Evolutionary conservation across 306 rosid species (phyloP).

Genomic region (Myrica gale): DNA sequence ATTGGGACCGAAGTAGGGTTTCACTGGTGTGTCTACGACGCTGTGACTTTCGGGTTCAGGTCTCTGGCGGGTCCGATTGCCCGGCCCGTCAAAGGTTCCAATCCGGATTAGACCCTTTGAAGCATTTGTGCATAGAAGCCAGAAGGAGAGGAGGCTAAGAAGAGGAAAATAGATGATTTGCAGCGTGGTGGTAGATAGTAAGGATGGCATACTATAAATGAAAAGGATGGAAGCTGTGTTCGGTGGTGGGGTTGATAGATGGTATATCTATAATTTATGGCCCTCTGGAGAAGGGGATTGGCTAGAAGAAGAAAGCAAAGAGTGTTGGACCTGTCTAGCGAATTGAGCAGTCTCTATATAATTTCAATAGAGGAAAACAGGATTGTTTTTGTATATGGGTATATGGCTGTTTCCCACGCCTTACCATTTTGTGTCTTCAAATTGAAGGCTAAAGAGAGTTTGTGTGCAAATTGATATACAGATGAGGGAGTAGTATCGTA

Average conservation of each 20-base stretch:
- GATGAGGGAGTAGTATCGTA: neutral
- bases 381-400: too few species aligned
- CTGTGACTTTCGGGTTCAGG: conserved; percentile 53
- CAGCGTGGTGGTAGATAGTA: conserved; percentile 39
- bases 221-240: too few species aligned
- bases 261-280: neutral
- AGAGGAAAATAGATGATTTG: neutral
- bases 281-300: neutral
- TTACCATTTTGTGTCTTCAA: neutral
- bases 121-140: neutral
- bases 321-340: neutral
- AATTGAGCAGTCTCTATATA: neutral
- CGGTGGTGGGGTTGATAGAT: neutral
- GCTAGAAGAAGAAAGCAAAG: neutral
- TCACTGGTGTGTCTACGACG: conserved; percentile 64
- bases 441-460: neutral
- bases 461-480: neutral
- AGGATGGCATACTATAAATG: conserved; percentile 22
- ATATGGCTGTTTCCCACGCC: conserved; percentile 7
- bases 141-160: neutral
- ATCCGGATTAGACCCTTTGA: conserved; percentile 19
- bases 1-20: conserved; percentile 45
- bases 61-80: conserved; percentile 72
- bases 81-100: conserved; percentile 49
- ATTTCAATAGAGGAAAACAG: too few species aligned